Evolutionary conservation across 495 filamentous ascomycete species (phyloP), one percentile per base, ranked within the genome.

Genomic region (Xylaria intraflava): DNA sequence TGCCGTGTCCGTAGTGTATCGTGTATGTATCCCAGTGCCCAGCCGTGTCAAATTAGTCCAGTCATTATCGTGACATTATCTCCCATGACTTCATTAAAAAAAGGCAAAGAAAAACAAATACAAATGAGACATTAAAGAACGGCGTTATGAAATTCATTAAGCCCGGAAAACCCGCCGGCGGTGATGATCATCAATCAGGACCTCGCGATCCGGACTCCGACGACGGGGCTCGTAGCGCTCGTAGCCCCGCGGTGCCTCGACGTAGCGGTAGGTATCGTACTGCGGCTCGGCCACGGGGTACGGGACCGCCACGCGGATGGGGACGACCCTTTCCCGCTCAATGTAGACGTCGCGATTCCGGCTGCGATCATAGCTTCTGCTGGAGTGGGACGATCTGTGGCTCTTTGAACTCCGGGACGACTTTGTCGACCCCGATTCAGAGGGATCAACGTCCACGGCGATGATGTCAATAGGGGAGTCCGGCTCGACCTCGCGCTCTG

Each of bases 381-480:
- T 59, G 24, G 65, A 68, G 49, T 51, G 54, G 0, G 61, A 61
- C 0, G 55, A 64, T 46, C 46, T 57, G 23, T 56, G 60, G 44
- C 64, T 69, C 14, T 52, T 43, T 10, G 58, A 62, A 26, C 57
- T 65, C 54, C 58, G 56, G 9, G 65, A 62, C 29, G 55, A 61
- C 12, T 44, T 49, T 2, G 56, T 48, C 12, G 51, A 62, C 41
- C 46, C 57, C 10, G 55, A 53, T 19, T 67, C 58, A 1, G 67
- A 62, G 7, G 71, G 66, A 46, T 78, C 75, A 40, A 77, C 64
- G 59, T 78, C 73, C n/a, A 80, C 76, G 52, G 69, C 70, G 46
- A 80, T 77, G 39, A 78, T 69, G 50, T 78, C 77, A 48, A 78
- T 74, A 12, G 59, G 61, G 3, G 68, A 59, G 49, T 76, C 69